Percentiles rank a stretch among this genome's conserved stretches.
phyloP scores from a whole-genome alignment of 495 filamentous ascomycete genomes.

The Sordaria brevicollis region DNA sequence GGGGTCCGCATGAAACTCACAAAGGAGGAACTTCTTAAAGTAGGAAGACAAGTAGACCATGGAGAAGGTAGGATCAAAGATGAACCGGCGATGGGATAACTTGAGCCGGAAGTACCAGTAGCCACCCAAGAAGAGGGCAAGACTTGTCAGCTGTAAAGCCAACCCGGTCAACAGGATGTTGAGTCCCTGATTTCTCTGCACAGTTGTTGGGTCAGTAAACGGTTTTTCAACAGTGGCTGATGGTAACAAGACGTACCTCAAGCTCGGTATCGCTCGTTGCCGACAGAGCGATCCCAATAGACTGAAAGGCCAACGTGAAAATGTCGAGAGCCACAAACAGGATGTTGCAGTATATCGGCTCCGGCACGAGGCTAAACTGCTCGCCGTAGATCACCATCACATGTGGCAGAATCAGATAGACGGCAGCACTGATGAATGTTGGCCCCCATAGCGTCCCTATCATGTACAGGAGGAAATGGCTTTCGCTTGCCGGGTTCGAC shows the following conservation, averaged over 20 bases:
- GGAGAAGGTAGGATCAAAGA: slow-evolving; percentile 20
- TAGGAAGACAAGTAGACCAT: slow-evolving; percentile 21
- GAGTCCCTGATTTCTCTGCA: slow-evolving; percentile 21
- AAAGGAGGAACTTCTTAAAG: slow-evolving; percentile 25
- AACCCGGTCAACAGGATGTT: slow-evolving; percentile 26
- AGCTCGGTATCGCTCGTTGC: background rate
- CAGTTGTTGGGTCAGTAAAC: background rate
- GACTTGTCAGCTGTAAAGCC: slow-evolving; percentile 24
- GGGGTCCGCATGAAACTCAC: slow-evolving; percentile 13
- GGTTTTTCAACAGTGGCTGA: background rate
- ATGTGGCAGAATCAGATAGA: slow-evolving; percentile 27
- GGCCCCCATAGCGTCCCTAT: slow-evolving; percentile 30
- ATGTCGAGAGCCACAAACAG: slow-evolving; percentile 21
- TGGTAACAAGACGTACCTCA: slow-evolving; percentile 10
- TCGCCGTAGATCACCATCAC: slow-evolving; percentile 31
- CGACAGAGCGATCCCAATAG: slow-evolving; percentile 22
- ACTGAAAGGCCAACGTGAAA: slow-evolving; percentile 24
- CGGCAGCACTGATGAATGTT: slow-evolving; percentile 24
- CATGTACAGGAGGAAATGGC: slow-evolving; percentile 25
- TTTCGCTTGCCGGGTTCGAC: slow-evolving; percentile 12
- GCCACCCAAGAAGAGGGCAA: slow-evolving; percentile 20
- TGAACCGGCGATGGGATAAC: slow-evolving; percentile 20
- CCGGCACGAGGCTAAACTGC: slow-evolving; percentile 16
- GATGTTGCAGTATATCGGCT: slow-evolving; percentile 21
- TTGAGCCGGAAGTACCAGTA: slow-evolving; percentile 22